Evolutionary conservation across 2,329 filamentous ascomycete genomes (phyloP).

Genomic region (Cladosporium sp.): DNA sequence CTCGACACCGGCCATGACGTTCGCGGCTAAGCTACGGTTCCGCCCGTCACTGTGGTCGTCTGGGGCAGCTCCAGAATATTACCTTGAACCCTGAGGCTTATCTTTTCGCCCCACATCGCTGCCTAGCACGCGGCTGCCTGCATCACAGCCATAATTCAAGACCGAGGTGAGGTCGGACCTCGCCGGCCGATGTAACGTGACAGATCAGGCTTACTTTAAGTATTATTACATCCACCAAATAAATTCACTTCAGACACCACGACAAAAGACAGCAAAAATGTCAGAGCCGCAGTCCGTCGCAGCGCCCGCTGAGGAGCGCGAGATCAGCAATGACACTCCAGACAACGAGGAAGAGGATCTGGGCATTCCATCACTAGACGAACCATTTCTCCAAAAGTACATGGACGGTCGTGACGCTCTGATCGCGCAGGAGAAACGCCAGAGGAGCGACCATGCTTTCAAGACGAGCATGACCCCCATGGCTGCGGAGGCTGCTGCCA

Average conservation of each 20-base stretch:
- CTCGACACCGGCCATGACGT: conserved; percentile 2
- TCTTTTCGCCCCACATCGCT: neutral
- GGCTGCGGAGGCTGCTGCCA: conserved; percentile 73
- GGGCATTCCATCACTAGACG: conserved; percentile 49
- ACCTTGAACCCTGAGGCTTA: neutral
- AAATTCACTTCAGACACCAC: neutral
- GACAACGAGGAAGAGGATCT: conserved; percentile 34
- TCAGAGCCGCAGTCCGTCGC: neutral
- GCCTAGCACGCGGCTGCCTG: neutral
- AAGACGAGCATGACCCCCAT: conserved; percentile 75
- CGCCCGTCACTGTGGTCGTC: neutral
- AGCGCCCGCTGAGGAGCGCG: conserved; percentile 14
- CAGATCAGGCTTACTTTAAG: neutral
- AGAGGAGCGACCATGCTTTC: conserved; percentile 76
- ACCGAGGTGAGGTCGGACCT: neutral
- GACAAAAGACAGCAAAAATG: conserved; percentile 5
- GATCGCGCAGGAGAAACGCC: conserved; percentile 77
- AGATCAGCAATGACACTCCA: neutral
- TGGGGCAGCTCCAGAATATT: neutral
- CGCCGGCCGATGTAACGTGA: conserved; percentile 3
- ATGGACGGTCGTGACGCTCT: conserved; percentile 73
- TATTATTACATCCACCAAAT: neutral
- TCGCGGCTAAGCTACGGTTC: neutral
- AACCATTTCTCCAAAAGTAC: conserved; percentile 83
- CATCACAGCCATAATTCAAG: neutral